Conservation (phyloP, 768 basidiomycete genomes). For the Boletus edulis region DNA sequence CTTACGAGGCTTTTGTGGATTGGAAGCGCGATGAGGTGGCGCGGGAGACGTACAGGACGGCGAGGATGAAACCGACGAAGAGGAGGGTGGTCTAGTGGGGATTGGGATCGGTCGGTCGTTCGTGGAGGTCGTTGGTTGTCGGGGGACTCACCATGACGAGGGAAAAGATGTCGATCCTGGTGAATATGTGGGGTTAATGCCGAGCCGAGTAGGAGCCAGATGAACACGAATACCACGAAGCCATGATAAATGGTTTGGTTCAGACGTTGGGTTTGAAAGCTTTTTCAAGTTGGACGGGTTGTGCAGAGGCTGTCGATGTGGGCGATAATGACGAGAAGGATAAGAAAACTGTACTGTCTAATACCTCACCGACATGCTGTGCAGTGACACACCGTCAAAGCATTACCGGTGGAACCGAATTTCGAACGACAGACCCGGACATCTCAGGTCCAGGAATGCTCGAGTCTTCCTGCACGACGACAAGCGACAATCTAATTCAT, state of each 20-base stretch:
- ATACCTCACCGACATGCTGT: too few species aligned
- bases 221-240: constrained; percentile 8
- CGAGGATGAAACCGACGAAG: constrained; percentile 46
- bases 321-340: too few species aligned
- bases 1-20: constrained; percentile 56
- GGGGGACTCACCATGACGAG: constrained; percentile 10
- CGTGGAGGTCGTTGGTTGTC: neutral
- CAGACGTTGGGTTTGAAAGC: too few species aligned
- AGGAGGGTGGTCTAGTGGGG: constrained; percentile 37
- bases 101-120: neutral
- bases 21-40: constrained; percentile 42
- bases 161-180: constrained; percentile 19
- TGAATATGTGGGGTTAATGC: neutral
- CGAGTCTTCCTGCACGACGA: too few species aligned
- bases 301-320: too few species aligned
- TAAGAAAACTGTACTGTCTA: too few species aligned
- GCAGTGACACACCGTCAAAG: too few species aligned
- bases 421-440: too few species aligned
- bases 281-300: too few species aligned
- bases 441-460: too few species aligned
- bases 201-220: neutral
- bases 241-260: constrained; percentile 6
- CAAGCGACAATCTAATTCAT: too few species aligned
- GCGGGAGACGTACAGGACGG: constrained; percentile 36
- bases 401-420: too few species aligned